phyloP scores from a whole-genome alignment of 2,329 filamentous ascomycete species.

The Fusarium transvaalense region DNA sequence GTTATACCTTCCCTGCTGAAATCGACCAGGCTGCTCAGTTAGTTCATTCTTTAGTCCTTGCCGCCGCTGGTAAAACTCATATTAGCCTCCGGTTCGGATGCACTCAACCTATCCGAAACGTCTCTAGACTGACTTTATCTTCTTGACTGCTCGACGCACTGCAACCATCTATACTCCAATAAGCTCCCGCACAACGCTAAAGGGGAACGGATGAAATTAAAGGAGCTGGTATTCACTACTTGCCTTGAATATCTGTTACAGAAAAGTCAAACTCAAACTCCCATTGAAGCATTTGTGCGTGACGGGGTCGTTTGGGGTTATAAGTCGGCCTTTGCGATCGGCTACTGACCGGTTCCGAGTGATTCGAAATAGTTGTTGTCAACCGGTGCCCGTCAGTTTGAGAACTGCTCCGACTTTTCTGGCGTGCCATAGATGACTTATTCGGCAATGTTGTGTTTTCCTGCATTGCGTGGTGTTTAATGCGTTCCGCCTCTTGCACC shows the following conservation, averaged over 20 bases:
- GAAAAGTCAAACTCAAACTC: neutral
- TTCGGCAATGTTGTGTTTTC: neutral
- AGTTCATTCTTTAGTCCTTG: neutral
- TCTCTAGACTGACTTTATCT: neutral
- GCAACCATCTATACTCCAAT: neutral
- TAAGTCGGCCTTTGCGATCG: neutral
- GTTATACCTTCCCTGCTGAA: neutral
- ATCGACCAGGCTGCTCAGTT: neutral
- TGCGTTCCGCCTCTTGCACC: neutral
- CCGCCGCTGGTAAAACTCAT: neutral
- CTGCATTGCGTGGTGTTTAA: neutral
- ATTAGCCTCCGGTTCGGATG: neutral
- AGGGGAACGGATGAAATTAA: neutral
- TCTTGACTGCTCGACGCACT: neutral
- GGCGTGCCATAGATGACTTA: neutral
- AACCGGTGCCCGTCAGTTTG: neutral
- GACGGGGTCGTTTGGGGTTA: neutral
- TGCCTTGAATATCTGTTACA: neutral
- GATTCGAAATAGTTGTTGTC: neutral
- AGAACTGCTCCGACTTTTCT: neutral
- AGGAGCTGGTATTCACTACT: neutral
- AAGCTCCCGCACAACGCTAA: neutral
- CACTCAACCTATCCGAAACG: neutral
- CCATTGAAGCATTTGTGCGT: neutral
- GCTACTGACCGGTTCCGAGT: neutral